Evolutionary conservation across 805 yeast genomes (phyloP).

Genomic region (Vanderwaltozyma tropicalis): DNA sequence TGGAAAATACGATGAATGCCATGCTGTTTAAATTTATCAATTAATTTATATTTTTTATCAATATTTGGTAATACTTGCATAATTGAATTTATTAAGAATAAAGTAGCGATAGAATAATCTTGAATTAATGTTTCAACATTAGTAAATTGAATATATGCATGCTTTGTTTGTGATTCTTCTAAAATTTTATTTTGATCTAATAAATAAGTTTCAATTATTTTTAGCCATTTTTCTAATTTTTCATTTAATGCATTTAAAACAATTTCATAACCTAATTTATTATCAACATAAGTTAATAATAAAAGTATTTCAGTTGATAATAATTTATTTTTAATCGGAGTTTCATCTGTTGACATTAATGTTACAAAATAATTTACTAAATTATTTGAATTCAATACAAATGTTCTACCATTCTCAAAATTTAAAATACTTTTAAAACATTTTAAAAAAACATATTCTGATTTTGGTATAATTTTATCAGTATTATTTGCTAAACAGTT

Average conservation of each 20-base stretch:
- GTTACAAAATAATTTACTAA: constrained; percentile 13
- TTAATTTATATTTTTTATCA: constrained; percentile 38
- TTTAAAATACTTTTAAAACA: constrained; percentile 22
- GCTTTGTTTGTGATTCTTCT: not conserved
- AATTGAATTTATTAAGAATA: constrained; percentile 54
- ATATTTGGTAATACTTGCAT: constrained; percentile 32
- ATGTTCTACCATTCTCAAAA: constrained; percentile 9
- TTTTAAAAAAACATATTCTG: constrained; percentile 18
- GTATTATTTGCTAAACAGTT: constrained; percentile 7
- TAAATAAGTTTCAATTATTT: constrained; percentile 4
- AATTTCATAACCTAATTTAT: constrained; percentile 16
- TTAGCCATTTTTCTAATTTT: constrained; percentile 9
- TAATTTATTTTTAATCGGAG: constrained; percentile 12
- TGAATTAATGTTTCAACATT: not conserved
- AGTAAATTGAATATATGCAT: not conserved
- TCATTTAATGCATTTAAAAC: constrained; percentile 8
- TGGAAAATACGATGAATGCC: constrained; percentile 46
- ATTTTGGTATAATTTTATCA: constrained; percentile 1
- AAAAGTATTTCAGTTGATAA: constrained; percentile 19
- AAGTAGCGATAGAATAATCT: constrained; percentile 1
- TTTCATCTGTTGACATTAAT: constrained; percentile 6
- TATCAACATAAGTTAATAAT: constrained; percentile 20
- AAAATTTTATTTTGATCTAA: not conserved
- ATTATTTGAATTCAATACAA: constrained; percentile 6
- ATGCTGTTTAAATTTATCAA: constrained; percentile 48